phyloP scores from a whole-genome alignment of 805 yeast genomes.

The Kodamaea kaohsiungensis region DNA sequence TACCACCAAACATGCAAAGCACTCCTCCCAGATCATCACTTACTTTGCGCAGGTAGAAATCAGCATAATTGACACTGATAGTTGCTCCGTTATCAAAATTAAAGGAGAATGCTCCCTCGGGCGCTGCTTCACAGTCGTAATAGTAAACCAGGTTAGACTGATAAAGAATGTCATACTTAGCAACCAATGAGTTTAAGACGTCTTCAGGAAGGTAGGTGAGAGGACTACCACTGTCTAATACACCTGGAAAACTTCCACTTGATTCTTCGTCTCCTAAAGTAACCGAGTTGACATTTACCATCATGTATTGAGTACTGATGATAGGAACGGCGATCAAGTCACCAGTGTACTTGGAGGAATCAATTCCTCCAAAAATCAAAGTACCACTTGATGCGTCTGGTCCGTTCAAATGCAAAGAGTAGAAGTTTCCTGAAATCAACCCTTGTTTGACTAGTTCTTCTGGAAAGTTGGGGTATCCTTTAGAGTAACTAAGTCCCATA shows the following conservation, averaged over 20 bases:
- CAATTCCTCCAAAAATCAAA: constrained; percentile 37
- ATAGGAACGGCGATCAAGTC: constrained; percentile 1
- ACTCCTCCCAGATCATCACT: no score
- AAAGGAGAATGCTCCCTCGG: constrained; percentile 2
- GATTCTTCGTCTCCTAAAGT: background rate
- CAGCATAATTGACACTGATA: constrained; percentile 1
- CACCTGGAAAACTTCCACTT: background rate
- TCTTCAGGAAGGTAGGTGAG: constrained; percentile 3
- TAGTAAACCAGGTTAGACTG: background rate
- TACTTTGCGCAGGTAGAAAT: background rate
- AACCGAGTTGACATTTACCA: background rate
- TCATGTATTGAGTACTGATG: background rate
- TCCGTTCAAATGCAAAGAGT: constrained; percentile 61
- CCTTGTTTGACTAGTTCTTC: constrained; percentile 57
- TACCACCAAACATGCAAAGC: background rate
- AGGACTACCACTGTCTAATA: constrained; percentile 1
- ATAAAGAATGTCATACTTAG: background rate
- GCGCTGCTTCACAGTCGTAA: constrained; percentile 3
- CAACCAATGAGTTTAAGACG: background rate
- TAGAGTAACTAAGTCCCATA: constrained; percentile 13
- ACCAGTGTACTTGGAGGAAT: constrained; percentile 28
- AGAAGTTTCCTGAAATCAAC: constrained; percentile 51
- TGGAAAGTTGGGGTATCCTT: constrained; percentile 66
- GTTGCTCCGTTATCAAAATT: constrained; percentile 6
- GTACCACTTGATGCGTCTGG: constrained; percentile 41